Evolutionary conservation across 306 rosid genomes (phyloP), one percentile per base, ranked within the genome.

Genomic region (Fagus sylvatica): DNA sequence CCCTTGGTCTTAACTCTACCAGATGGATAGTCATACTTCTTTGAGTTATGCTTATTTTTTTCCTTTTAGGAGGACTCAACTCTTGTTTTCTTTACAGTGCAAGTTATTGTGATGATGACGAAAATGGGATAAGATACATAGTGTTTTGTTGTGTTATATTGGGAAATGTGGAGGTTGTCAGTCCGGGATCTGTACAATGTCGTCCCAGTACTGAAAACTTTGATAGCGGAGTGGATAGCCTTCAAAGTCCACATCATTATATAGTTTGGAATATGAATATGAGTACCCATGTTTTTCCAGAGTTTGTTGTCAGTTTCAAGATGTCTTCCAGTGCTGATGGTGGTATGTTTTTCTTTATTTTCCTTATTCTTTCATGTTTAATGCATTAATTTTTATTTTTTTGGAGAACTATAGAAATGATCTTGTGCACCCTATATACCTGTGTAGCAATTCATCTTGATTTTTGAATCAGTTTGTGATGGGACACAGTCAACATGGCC

Each of bases 161-260:
- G 94, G 98, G 98, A 76, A 90, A 86, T 53, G 74, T 88, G 91
- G 97, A 92, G 83, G 87, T 67, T 81, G 83, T 92, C 83, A 74
- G 62, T 77, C 87, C 82, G 57, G 96, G 93, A 75, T 80, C 85
- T 83, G 60, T 69, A 74, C 98, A 94, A 79, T 85, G 43, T 72
- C 87, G 62, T 82, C 97, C 98, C 75, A 82, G 96, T 88, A 82
- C 88, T 82, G 75, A 75, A 71, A 91, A 87, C 55, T 92, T 81
- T 85, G 98, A 94, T 82, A 89, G 88, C 85, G 97, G 98, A 80
- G 94, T 92, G 75, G 97, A 94, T 82, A 89, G 87, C 81, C 78
- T 92, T 75, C 84, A 82, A 80, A 78, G 74, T 73, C 97, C 98
- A 40, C 84, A 75, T 67, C 67, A 75, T 80, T 90, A 81, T 76